phyloP scores from a whole-genome alignment of 345 rosid genomes.

The Euphorbia lathyris region DNA sequence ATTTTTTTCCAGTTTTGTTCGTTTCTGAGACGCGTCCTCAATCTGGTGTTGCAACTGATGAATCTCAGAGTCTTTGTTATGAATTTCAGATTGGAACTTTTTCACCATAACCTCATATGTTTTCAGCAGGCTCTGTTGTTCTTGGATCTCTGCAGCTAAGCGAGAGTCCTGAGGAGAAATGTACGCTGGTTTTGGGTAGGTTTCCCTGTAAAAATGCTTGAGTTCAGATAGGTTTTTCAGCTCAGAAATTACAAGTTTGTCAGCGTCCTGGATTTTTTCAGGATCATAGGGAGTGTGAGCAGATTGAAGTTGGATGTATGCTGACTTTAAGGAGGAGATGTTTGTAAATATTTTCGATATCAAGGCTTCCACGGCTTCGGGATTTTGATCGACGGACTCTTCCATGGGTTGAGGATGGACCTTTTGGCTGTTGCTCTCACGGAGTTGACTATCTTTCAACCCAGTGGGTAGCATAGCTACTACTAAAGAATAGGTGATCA shows the following conservation, averaged over 20 bases:
- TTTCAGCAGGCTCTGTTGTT: slow-evolving; percentile 76
- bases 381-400: slow-evolving; percentile 63
- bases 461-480: slow-evolving; percentile 77
- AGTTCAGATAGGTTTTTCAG: slow-evolving; percentile 74
- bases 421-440: slow-evolving; percentile 67
- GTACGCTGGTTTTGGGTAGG: slow-evolving; percentile 64
- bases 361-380: slow-evolving; percentile 71
- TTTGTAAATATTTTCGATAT: slow-evolving; percentile 65
- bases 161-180: slow-evolving; percentile 82
- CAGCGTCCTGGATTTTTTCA: slow-evolving; percentile 82
- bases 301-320: slow-evolving; percentile 77
- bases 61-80: slow-evolving; percentile 85
- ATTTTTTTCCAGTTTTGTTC: slow-evolving; percentile 69
- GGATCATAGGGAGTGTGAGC: slow-evolving; percentile 89
- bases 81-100: slow-evolving; percentile 83
- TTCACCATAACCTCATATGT: slow-evolving; percentile 91
- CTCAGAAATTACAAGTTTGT: slow-evolving; percentile 73
- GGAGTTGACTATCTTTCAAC: slow-evolving; percentile 69
- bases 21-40: slow-evolving; percentile 75
- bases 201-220: slow-evolving; percentile 72
- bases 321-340: slow-evolving; percentile 71
- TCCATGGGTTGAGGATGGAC: slow-evolving; percentile 93
- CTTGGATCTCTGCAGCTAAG: slow-evolving; percentile 89
- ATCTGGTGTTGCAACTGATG: slow-evolving; percentile 64
- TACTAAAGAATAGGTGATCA: slow-evolving; percentile 27